Evolutionary conservation across 345 rosid species (phyloP).

Genomic region (Citrus mangshanensis): DNA sequence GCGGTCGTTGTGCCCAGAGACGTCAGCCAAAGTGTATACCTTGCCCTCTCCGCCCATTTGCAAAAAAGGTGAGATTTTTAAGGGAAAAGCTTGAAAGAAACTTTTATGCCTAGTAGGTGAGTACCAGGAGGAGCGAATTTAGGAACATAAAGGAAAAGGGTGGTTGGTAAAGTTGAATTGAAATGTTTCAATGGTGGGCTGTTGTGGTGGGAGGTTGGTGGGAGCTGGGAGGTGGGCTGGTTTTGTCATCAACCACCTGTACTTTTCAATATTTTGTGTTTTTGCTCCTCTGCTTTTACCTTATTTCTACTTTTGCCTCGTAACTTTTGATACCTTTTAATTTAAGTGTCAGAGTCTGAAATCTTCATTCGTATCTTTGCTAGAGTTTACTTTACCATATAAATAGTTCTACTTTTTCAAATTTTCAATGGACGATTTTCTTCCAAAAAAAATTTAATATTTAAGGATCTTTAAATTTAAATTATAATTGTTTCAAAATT

Average conservation of each 20-base stretch:
- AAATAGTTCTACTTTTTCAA: too few species aligned
- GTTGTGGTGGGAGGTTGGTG: background rate
- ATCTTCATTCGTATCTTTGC: too few species aligned
- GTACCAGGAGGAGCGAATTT: background rate
- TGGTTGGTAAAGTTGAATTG: background rate
- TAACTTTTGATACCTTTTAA: background rate
- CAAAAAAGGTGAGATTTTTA: background rate
- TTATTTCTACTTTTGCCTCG: background rate
- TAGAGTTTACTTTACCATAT: too few species aligned
- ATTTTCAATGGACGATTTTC: too few species aligned
- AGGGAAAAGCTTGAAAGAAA: background rate
- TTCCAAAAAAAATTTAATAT: too few species aligned
- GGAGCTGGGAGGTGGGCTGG: background rate
- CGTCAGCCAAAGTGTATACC: slow-evolving; percentile 65
- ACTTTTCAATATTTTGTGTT: background rate
- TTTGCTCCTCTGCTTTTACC: background rate
- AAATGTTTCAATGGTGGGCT: background rate
- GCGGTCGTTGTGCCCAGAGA: slow-evolving; percentile 58
- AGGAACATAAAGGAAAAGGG: background rate
- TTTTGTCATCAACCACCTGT: slow-evolving; percentile 11
- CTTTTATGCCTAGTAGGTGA: background rate
- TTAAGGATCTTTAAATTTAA: too few species aligned
- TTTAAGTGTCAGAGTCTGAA: background rate
- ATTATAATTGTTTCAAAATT: too few species aligned
- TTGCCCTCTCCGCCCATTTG: slow-evolving; percentile 62